Evolutionary conservation across 345 rosid genomes (phyloP), one percentile per base, ranked within the genome.

Genomic region (Stellera chamaejasme): DNA sequence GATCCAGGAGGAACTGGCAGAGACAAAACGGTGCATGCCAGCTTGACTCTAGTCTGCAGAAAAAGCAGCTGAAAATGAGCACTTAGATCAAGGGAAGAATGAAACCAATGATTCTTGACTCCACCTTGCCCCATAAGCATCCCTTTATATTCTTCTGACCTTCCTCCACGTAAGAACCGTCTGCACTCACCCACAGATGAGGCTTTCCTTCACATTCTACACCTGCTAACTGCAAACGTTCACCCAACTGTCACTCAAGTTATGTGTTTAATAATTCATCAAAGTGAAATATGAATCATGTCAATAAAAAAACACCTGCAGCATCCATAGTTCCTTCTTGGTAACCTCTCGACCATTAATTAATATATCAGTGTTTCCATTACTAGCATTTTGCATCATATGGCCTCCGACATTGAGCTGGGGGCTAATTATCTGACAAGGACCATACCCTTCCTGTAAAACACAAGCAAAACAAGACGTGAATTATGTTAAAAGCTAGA

Each of bases 301-400:
- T 42, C 39, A 32, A 52, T 50, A 50, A 56, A 13, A 64, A 47
- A 61, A 92, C 97, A 92, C 97, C 97, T 79, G 55, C 66, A 93
- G 90, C 88, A 93, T 72, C 59, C 1, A 13, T 58, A 66, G 72
- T 66, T 93, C 99, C 3, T 19, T 28, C 70, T 53, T 73, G 25
- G 96, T 93, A 63, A 93, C 82, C 75, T 79, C 82, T 28, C 99
- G 75, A 59, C 16, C 56, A 50, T 93, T 93, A 49, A 93, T 62
- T 16, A 64, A 36, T 68, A 89, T 50, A 14, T 69, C 62, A 32
- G 87, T 82, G 69, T 78, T 83, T 48, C 99, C 99, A 2, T 87
- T 80, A 83, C 99, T 93, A 14, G 87, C 94, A 11, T 66, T 9
- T 52, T 0, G 1, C 32, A 5, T 54, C 27, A 89, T 66, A 42